Evolutionary conservation across 2,329 filamentous ascomycete species (phyloP).

Genomic region (Polychaeton citri): DNA sequence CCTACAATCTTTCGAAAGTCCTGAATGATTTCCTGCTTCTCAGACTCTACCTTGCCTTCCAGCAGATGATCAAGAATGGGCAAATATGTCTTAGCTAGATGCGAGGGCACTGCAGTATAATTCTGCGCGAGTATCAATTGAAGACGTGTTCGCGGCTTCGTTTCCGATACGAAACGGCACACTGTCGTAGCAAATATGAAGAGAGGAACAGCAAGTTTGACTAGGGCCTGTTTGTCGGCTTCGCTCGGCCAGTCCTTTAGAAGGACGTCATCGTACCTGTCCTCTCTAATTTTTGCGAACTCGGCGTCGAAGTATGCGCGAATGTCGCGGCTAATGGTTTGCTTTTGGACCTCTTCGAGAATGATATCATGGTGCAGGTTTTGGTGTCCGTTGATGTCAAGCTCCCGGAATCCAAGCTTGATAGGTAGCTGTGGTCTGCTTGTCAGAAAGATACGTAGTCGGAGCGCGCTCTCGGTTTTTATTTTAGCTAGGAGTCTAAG

Average conservation of each 20-base stretch:
- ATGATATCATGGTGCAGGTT: constrained; percentile 7
- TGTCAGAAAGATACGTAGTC: constrained; percentile 11
- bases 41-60: not conserved
- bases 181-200: constrained; percentile 19
- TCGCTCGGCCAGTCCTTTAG: constrained; percentile 10
- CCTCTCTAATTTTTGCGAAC: constrained; percentile 5
- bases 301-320: constrained; percentile 8
- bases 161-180: constrained; percentile 16
- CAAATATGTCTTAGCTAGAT: constrained; percentile 1
- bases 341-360: constrained; percentile 9
- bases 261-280: constrained; percentile 3
- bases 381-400: constrained; percentile 4
- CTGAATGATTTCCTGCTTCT: constrained; percentile 1
- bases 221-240: constrained; percentile 8
- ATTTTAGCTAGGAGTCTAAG: constrained; percentile 8
- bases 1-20: constrained; percentile 11
- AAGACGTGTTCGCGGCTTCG: constrained; percentile 2
- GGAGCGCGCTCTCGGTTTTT: constrained; percentile 4
- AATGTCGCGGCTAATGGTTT: constrained; percentile 17
- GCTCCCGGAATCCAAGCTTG: constrained; percentile 8
- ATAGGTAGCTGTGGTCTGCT: constrained; percentile 13
- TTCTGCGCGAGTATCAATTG: constrained; percentile 1
- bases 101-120: not conserved
- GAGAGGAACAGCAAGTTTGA: constrained; percentile 13
- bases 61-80: constrained; percentile 2